Evolutionary conservation across 73 alveolate genomes (phyloP).

Genomic region (Paraurostyla sp.): DNA sequence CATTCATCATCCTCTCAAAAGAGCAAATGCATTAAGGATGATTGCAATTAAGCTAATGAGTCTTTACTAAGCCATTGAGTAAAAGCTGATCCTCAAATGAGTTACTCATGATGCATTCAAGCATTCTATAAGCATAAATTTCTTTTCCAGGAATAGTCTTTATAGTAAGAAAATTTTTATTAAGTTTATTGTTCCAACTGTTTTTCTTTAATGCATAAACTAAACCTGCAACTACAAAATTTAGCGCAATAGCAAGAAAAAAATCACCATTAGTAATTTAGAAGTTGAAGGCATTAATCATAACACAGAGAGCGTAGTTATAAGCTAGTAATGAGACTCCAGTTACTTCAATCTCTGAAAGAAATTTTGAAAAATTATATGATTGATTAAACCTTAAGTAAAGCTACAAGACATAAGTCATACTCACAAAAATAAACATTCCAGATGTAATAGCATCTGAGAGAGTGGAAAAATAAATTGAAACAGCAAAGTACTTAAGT

Average conservation of each 20-base stretch:
- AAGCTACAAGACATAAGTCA: background rate
- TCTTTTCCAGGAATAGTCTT: background rate
- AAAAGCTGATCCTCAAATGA: background rate
- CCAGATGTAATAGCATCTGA: constrained; percentile 7
- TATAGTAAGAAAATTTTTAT: background rate
- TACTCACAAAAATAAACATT: constrained; percentile 3
- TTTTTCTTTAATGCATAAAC: background rate
- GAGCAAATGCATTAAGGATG: background rate
- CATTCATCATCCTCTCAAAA: background rate
- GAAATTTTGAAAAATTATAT: constrained; percentile 19
- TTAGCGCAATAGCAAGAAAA: background rate
- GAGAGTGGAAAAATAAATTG: background rate
- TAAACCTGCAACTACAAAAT: background rate
- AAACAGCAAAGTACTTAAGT: background rate
- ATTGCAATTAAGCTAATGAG: background rate
- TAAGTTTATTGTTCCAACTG: constrained; percentile 28
- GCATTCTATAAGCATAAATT: constrained; percentile 18
- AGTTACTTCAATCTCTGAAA: constrained; percentile 32
- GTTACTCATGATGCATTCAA: background rate
- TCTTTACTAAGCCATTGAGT: background rate
- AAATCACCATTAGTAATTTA: constrained; percentile 4
- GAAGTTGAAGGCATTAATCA: background rate
- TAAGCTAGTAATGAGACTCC: constrained; percentile 1
- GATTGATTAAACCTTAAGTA: constrained; percentile 9
- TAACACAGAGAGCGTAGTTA: constrained; percentile 24